These are phyloP conservation scores for Gigaspora rosea DNA, from an alignment of 192 early-diverging fungal species.

Conservation along the genomic window DNA sequence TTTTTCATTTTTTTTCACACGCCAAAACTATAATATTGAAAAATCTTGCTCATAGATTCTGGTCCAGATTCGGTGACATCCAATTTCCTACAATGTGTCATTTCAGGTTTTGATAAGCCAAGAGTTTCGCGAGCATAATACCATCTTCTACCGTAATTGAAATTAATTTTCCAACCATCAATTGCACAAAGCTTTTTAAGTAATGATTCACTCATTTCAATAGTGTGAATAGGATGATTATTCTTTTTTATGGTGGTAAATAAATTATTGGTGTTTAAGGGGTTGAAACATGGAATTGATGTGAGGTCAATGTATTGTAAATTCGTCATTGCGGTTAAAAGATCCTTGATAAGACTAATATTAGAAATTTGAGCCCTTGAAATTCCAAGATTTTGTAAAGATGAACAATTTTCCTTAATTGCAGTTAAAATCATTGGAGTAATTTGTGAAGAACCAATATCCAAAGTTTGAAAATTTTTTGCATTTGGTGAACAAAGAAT, in stretches of 20 bases:
- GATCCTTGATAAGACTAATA: not conserved
- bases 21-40: conserved; percentile 19
- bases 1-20: not conserved
- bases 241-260: not conserved
- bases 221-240: not conserved
- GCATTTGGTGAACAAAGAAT: conserved; percentile 5
- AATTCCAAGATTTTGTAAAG: not conserved
- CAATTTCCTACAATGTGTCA: conserved; percentile 3
- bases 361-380: not conserved
- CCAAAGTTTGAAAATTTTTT: not conserved
- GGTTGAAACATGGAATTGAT: not conserved
- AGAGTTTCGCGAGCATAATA: not conserved
- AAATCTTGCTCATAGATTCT: conserved; percentile 12
- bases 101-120: not conserved
- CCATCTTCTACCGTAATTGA: conserved; percentile 8
- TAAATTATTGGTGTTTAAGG: not conserved
- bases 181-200: not conserved
- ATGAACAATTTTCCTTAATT: conserved; percentile 9
- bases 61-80: conserved; percentile 1
- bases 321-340: not conserved
- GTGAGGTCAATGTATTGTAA: conserved; percentile 18
- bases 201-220: conserved; percentile 18
- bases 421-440: conserved; percentile 4
- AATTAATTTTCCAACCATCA: not conserved
- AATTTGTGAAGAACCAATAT: conserved; percentile 18